A percentile compares a stretch with the other conserved stretches of the same genome.
phyloP scores from a whole-genome alignment of 768 basidiomycete species.

The Lanmaoa rubissima region DNA sequence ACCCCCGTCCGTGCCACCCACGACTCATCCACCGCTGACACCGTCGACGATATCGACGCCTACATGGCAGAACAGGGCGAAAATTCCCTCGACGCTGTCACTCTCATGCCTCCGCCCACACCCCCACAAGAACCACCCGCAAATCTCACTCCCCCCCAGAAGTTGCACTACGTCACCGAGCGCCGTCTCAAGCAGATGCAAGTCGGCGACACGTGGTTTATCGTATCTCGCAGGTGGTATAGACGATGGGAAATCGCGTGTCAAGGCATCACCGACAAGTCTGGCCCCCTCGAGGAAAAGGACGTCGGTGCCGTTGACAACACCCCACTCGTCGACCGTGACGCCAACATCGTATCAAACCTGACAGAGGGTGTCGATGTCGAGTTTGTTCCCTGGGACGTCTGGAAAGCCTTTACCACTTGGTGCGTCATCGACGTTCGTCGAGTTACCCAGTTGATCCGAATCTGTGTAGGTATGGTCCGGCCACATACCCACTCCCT shows the following conservation, averaged over 20 bases:
- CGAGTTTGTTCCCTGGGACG: conserved; percentile 69
- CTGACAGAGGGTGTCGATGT: conserved; percentile 65
- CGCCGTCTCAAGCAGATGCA: conserved; percentile 50
- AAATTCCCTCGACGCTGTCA: conserved; percentile 19
- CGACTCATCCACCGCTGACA: conserved; percentile 12
- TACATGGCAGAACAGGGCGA: conserved; percentile 64
- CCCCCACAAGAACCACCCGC: conserved; percentile 22
- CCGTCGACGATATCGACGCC: conserved; percentile 59
- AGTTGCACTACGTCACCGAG: conserved; percentile 48
- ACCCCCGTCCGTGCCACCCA: conserved; percentile 27
- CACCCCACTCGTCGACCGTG: conserved; percentile 54
- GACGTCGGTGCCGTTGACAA: conserved; percentile 79
- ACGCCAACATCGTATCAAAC: conserved; percentile 43
- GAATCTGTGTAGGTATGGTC: conserved; percentile 66
- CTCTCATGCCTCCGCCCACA: conserved; percentile 27
- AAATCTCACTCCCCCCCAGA: conserved; percentile 41
- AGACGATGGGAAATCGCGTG: conserved; percentile 73
- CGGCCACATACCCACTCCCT: conserved; percentile 51
- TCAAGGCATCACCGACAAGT: conserved; percentile 65
- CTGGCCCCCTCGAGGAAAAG: conserved; percentile 57
- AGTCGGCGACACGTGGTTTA: conserved; percentile 74
- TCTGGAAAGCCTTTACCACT: conserved; percentile 63
- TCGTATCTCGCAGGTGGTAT: conserved; percentile 72
- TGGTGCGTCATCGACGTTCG: conserved; percentile 44
- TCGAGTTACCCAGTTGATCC: background rate